These are phyloP conservation scores for Kwoniella mangroviensis DNA, from an alignment of 768 basidiomycete genomes.

Conservation along the genomic window DNA sequence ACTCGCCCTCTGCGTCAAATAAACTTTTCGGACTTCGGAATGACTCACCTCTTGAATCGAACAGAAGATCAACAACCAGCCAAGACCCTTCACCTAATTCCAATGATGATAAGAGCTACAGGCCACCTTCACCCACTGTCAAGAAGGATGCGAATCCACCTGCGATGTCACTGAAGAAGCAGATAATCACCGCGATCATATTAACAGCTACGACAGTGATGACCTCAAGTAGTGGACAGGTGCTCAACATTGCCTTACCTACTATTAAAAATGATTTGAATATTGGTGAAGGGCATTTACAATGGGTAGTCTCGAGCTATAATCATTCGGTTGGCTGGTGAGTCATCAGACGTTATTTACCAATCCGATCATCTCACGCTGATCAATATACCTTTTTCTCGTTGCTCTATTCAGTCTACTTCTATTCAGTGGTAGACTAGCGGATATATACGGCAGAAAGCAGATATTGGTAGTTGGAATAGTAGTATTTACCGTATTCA, in stretches of 20 bases:
- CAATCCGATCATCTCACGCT: neutral
- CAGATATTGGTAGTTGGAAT: constrained; percentile 70
- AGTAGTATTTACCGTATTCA: constrained; percentile 64
- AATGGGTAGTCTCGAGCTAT: constrained; percentile 58
- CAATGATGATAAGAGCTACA: neutral
- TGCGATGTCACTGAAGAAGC: neutral
- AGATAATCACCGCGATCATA: constrained; percentile 37
- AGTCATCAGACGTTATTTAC: constrained; percentile 1
- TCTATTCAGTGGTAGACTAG: constrained; percentile 42
- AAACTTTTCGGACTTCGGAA: too few species aligned
- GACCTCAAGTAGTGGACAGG: constrained; percentile 31
- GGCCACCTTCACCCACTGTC: neutral
- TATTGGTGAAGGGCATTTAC: constrained; percentile 48
- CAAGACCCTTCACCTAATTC: neutral
- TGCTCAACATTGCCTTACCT: constrained; percentile 51
- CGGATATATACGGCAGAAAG: constrained; percentile 69
- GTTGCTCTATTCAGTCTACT: constrained; percentile 40
- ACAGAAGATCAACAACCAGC: neutral
- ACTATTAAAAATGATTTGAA: constrained; percentile 54
- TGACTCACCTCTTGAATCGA: too few species aligned
- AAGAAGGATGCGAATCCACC: neutral
- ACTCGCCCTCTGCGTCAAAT: too few species aligned
- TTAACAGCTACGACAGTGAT: constrained; percentile 42
- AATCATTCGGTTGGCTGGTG: constrained; percentile 42
- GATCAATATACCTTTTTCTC: neutral